Evolutionary conservation across 495 filamentous ascomycete genomes (phyloP).

Genomic region (Trichoderma erinaceum): DNA sequence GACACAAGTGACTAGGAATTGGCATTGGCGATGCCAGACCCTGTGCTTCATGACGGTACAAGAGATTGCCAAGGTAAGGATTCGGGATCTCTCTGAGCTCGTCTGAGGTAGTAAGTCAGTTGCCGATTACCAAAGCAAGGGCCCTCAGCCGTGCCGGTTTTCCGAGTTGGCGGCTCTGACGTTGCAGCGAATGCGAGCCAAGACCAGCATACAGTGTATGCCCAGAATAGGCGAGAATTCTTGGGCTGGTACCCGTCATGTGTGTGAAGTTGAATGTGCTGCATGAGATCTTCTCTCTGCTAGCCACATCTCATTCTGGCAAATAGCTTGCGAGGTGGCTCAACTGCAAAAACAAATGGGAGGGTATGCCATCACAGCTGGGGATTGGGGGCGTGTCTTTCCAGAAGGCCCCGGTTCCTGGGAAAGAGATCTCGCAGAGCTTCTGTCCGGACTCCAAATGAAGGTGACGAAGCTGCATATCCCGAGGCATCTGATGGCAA

Average conservation of each 20-base stretch:
- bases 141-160: constrained; percentile 1
- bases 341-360: background rate
- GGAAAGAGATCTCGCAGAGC: background rate
- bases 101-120: background rate
- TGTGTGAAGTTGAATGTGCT: background rate
- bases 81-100: background rate
- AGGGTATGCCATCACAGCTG: background rate
- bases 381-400: background rate
- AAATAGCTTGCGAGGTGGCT: background rate
- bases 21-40: background rate
- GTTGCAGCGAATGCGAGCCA: constrained; percentile 3
- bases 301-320: background rate
- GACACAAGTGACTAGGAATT: background rate
- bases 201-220: background rate
- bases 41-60: background rate
- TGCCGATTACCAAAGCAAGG: background rate
- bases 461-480: background rate
- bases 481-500: background rate
- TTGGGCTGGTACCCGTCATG: background rate
- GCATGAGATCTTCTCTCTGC: background rate
- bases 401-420: background rate
- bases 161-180: background rate
- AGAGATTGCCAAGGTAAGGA: background rate
- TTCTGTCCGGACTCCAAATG: constrained; percentile 4
- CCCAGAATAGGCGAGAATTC: background rate